Base-by-base conservation (phyloP, 2,329 filamentous ascomycete species). In the Neonectria coccinea region DNA sequence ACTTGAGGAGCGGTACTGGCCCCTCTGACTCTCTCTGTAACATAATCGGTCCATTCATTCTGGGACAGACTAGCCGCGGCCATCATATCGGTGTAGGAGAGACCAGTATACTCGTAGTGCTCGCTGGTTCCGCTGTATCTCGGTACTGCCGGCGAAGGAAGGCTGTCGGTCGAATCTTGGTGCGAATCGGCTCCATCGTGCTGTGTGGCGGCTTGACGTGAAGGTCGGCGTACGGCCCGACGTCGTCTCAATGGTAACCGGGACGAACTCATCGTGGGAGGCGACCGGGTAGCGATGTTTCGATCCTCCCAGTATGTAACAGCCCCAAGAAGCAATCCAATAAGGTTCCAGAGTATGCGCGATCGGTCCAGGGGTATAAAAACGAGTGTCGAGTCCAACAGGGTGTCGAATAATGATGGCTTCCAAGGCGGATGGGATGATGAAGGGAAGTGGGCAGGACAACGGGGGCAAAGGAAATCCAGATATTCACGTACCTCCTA, bases 401-500 rank as follows among this genome's bases (percentile, higher is more conserved):
- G 9, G n/a, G 33, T 29, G 51, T 52, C 44, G 33, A 39, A 51
- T 62, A 47, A 54, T 29, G 47, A 62, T 62, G 53, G 56, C 56
- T 18, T 59, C 48, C 33, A 47, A 29, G 59, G 58, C 56, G 60
- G 61, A 68, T 56, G 22, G 31, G 50, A 52, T 50, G 64, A 56
- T 56, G 56, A 65, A 61, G 53, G 50, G 52, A 51, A 44, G 50
- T 14, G 59, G 12, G 22, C 29, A 52, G 27, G 50, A 58, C 36
- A 57, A 57, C 22, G 31, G 54, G 51, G 45, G 42, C 42, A 27
- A 68, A 63, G 22, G 45, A 59, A 70, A 66, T 47, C 27, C 31
- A 29, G 27, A 33, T n/a, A 31, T 48, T 36, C 10, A 65, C 76
- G 74, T 67, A 81, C 79, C 79, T 79, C 54, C 79, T 70, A 65